Evolutionary conservation across 768 basidiomycete species (phyloP), one percentile per base, ranked within the genome.

Genomic region (Amanita fuliginea): DNA sequence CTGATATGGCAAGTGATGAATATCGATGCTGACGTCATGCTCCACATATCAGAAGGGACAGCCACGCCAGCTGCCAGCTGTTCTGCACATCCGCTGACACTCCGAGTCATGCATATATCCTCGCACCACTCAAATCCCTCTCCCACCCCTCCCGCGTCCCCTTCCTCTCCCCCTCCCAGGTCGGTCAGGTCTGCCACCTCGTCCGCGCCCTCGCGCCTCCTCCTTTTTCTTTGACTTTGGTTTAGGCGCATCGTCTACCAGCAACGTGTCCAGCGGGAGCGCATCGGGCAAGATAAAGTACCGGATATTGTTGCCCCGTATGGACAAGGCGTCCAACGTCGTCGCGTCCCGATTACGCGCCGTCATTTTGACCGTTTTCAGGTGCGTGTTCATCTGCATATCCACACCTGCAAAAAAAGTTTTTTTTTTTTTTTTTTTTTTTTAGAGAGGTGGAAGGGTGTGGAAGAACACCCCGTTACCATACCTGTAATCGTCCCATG

Each of bases 361-460:
- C n/a, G 91, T 91, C 74, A 98, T 84, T 70, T 96, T 97, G 56
- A 99, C 89, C 42, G 92, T 90, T 74, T 99, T 99, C 46, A 99
- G 75, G 59, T 97, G 87, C 2, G 95, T 98, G 72, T 97, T 98
- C 95, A 99, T 99, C 61, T 95, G 92, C 77, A 95, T 93, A 68
- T 99, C 95, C 45, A 99, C 96, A 51, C 93, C 95, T 97, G 64
- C 30, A 24, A 24, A 24, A 24, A 24, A 24, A 24, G n/a, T n/a
- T n/a, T n/a, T n/a, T n/a, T n/a, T n/a, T n/a, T n/a, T n/a, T n/a
- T n/a, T n/a, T n/a, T n/a, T n/a, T n/a, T n/a, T n/a, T n/a, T n/a
- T n/a, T n/a, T n/a, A n/a, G n/a, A n/a, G n/a, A n/a, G n/a, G n/a
- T n/a, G n/a, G n/a, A n/a, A n/a, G n/a, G n/a, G n/a, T n/a, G n/a